Base-by-base conservation (phyloP, 2,329 filamentous ascomycete species). In the Orbilia brochopaga region DNA sequence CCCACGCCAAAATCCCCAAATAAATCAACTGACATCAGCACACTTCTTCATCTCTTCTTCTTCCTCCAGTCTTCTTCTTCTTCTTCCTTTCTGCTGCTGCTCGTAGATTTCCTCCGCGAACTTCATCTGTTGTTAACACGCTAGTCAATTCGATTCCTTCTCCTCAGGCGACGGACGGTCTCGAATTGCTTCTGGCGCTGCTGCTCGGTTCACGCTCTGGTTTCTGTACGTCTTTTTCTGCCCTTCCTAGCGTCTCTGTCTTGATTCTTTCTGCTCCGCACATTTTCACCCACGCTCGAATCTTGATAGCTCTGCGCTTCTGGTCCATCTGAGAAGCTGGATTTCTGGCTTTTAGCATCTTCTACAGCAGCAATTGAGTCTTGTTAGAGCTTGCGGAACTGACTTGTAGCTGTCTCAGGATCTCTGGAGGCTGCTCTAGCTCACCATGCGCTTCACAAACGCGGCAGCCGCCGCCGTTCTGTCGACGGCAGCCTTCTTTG, bases 361-460 rank as follows among this genome's bases (percentile, higher is more conserved):
- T 5, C 17, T 30, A 3, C 52, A 56, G 48, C 42, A 17, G 37
- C 51, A 37, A 37, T 35, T 51, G 19, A 21, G 21, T 17, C 23
- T 54, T 15, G 4, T 24, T n/a, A n/a, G 27, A 54, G 24, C 21
- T 13, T 54, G 19, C 19, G 5, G 48, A 59, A 51, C 50, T 64
- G 30, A 70, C 58, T 8, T 2, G 53, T n/a, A 53, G 7, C 37
- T 58, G 52, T 74, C 69, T 73, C 75, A 15, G 37, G 62, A 62
- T 51, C 56, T 69, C 63, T 69, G 46, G 67, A 75, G 74, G 75
- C 75, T 75, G 19, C 44, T 76, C 53, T 73, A 74, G 56, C 74
- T 78, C 84, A 87, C 79, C 79, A 95, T 96, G 91, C 91, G 89
- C 87, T 87, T 96, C 82, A 89, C 90, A 82, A 84, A 67, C 60